A percentile compares a stretch with the other conserved stretches of the same genome.
Evolutionary conservation across 352 stramenopile genomes (phyloP).

Genomic region (Pythium aristosporum): DNA sequence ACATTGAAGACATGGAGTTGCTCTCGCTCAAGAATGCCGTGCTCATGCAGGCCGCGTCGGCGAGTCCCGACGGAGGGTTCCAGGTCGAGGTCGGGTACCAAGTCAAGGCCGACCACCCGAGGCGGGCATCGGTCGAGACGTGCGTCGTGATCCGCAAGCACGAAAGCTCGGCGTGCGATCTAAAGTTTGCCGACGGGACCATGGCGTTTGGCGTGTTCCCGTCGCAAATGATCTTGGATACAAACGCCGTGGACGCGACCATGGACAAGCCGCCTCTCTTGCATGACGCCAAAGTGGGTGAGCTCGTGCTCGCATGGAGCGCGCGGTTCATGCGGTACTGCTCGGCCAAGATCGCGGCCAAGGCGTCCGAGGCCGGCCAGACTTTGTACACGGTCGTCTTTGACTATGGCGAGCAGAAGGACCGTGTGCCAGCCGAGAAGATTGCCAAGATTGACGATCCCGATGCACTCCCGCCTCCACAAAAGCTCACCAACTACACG

Average conservation of each 20-base stretch:
- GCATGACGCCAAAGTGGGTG: slow-evolving; percentile 34
- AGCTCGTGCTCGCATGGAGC: slow-evolving; percentile 74
- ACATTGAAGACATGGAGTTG: slow-evolving; percentile 53
- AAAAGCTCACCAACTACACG: slow-evolving; percentile 75
- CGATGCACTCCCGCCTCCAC: slow-evolving; percentile 50
- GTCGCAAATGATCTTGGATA: slow-evolving; percentile 77
- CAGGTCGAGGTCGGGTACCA: slow-evolving; percentile 69
- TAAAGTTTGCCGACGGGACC: slow-evolving; percentile 75
- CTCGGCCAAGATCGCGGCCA: slow-evolving; percentile 27
- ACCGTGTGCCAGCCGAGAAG: slow-evolving; percentile 47
- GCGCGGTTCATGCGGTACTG: slow-evolving; percentile 69
- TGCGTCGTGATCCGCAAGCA: slow-evolving; percentile 74
- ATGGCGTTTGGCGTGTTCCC: slow-evolving; percentile 77
- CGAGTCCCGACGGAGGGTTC: slow-evolving; percentile 15
- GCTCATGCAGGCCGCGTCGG: slow-evolving; percentile 48
- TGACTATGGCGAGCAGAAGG: slow-evolving; percentile 67
- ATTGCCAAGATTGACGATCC: slow-evolving; percentile 53
- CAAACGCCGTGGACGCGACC: slow-evolving; percentile 14
- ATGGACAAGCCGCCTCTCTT: slow-evolving; percentile 18
- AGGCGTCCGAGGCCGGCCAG: slow-evolving; percentile 10
- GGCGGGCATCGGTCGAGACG: slow-evolving; percentile 54
- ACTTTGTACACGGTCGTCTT: slow-evolving; percentile 58
- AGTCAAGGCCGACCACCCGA: slow-evolving; percentile 70
- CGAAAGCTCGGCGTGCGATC: slow-evolving; percentile 54
- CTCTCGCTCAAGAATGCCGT: slow-evolving; percentile 75